Conservation (phyloP, 1,284 basidiomycete genomes). For the Anthracocystis setariae region DNA sequence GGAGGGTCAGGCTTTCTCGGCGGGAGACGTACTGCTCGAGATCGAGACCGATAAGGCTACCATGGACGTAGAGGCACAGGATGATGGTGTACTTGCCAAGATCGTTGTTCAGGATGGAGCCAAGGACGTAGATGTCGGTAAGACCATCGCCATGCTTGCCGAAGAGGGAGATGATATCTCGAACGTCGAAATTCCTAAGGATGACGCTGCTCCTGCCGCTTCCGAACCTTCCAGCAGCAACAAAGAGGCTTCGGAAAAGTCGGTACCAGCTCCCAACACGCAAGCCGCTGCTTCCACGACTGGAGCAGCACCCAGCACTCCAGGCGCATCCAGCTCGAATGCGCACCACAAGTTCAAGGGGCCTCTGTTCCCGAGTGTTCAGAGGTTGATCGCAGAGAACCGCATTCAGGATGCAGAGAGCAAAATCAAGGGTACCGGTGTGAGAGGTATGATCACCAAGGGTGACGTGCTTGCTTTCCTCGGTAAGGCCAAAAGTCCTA, state of each 20-base stretch:
- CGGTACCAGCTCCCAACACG: conserved; percentile 21
- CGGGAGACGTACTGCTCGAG: conserved; percentile 93
- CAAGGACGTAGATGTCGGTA: conserved; percentile 67
- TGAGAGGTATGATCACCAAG: conserved; percentile 69
- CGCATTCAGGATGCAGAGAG: conserved; percentile 62
- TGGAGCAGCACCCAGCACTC: conserved; percentile 26
- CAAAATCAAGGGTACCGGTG: conserved; percentile 69
- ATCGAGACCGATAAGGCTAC: conserved; percentile 73
- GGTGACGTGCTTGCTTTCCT: conserved; percentile 69
- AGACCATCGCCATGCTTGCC: conserved; percentile 68
- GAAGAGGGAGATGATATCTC: conserved; percentile 69
- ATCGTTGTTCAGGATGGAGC: conserved; percentile 65
- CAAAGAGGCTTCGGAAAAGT: conserved; percentile 26
- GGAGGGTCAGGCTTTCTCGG: conserved; percentile 69
- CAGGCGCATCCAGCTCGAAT: conserved; percentile 32
- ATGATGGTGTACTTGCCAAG: conserved; percentile 69
- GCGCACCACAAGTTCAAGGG: conserved; percentile 37
- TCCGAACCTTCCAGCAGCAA: conserved; percentile 15
- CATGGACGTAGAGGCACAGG: conserved; percentile 70
- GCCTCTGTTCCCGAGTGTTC: conserved; percentile 67
- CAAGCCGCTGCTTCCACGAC: conserved; percentile 42
- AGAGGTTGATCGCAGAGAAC: conserved; percentile 63
- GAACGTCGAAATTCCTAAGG: conserved; percentile 58
- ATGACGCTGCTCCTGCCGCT: conserved; percentile 27
- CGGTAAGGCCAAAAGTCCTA: conserved; percentile 60